Base-by-base conservation (phyloP, 2,329 filamentous ascomycete species). In the Cytospora leucostoma region DNA sequence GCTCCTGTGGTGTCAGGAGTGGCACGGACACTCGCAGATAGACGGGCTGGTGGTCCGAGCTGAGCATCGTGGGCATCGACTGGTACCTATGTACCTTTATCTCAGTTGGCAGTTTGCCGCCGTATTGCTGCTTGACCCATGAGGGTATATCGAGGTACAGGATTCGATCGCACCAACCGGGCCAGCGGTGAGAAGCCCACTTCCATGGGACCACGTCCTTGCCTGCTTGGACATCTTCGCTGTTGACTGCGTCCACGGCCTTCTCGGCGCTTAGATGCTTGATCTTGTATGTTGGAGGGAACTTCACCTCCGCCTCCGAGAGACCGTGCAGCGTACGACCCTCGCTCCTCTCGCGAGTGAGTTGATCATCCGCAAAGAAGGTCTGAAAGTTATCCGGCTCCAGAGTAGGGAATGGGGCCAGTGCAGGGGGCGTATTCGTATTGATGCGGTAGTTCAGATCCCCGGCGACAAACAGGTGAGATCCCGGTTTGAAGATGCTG, bases 281-380 rank as follows among this genome's bases (percentile, higher is more conserved):
- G 74, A 95, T 96, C 76, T 99, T 99, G 81, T 99, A 99, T 0
- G 95, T 97, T 0, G 95, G 95, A 1, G 93, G 90, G 71, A 98
- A 99, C 4, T 75, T 76, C 64, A 98, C 86, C 0, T 83, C 79
- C 0, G 88, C 84, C 77, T 99, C 95, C 11, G 79, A 78, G 38
- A 99, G 79, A 5, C 91, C 88, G 67, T 98, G 93, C 32, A 96
- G 78, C 2, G 91, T 92, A 17, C 87, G 83, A 0, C 88, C 86
- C 1, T 87, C 87, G 5, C 75, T 75, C 59, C 85, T 86, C 75
- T 98, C 93, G 55, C 84, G 81, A 2, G 79, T 88, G 27, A 98
- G 83, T 76, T 99, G 95, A 74, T 99, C 95, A 2, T 86, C 79
- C 35, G 82, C 76, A 47, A 97, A 81, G 64, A 96, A 88, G 21